phyloP scores from a whole-genome alignment of 1,284 basidiomycete genomes.

The Cutaneotrichosporon curvatum region DNA sequence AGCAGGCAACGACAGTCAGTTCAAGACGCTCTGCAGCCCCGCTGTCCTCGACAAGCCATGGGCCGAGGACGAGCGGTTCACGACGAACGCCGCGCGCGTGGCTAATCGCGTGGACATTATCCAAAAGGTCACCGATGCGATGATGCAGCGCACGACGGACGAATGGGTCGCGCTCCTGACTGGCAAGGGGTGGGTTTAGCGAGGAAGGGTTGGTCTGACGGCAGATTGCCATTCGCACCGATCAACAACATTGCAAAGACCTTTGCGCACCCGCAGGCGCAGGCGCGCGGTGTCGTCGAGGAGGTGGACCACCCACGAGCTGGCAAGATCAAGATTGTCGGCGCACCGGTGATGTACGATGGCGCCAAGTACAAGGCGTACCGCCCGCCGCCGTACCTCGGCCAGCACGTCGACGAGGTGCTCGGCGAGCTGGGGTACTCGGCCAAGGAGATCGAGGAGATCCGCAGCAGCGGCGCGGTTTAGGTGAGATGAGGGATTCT shows the following conservation, averaged over 20 bases:
- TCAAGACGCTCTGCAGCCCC: constrained; percentile 35
- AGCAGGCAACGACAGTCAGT: constrained; percentile 87
- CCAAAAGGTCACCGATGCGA: constrained; percentile 59
- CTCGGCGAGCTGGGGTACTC: constrained; percentile 64
- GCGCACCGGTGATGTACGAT: constrained; percentile 81
- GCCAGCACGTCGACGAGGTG: constrained; percentile 75
- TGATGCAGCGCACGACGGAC: constrained; percentile 56
- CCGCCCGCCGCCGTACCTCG: constrained; percentile 73
- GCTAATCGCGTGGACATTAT: constrained; percentile 66
- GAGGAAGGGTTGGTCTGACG: background rate
- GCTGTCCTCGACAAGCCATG: constrained; percentile 36
- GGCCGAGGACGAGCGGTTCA: constrained; percentile 53
- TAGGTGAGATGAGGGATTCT: background rate
- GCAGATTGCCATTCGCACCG: constrained; percentile 73
- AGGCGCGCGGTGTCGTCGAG: constrained; percentile 56
- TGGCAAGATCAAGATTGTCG: constrained; percentile 77
- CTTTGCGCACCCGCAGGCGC: constrained; percentile 82
- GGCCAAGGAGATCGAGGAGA: constrained; percentile 54
- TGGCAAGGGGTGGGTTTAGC: constrained; percentile 61
- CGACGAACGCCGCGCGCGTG: constrained; percentile 68
- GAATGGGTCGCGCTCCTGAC: constrained; percentile 68
- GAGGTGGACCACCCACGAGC: constrained; percentile 69
- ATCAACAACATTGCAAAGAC: constrained; percentile 89
- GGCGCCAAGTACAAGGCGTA: constrained; percentile 60
- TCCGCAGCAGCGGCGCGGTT: constrained; percentile 52